Evolutionary conservation across 1,284 basidiomycete genomes (phyloP).

Genomic region (Exobasidium cylindrosporum): DNA sequence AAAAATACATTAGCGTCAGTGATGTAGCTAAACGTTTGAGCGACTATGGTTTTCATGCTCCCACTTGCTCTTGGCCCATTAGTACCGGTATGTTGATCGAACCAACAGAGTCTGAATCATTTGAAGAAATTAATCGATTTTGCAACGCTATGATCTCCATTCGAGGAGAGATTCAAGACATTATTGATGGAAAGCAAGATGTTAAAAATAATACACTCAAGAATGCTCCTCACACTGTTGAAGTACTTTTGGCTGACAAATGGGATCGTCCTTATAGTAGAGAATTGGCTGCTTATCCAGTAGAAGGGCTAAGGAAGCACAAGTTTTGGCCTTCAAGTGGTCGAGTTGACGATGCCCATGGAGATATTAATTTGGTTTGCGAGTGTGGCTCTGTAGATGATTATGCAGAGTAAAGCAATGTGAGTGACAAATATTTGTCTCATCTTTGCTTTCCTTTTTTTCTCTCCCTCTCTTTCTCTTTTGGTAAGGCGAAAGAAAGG

Average conservation of each 20-base stretch:
- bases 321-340: constrained; percentile 53
- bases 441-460: too few relatives aligned
- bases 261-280: constrained; percentile 67
- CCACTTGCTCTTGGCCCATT: constrained; percentile 54
- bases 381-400: constrained; percentile 15
- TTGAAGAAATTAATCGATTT: constrained; percentile 64
- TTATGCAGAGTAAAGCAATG: constrained; percentile 3
- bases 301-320: constrained; percentile 30
- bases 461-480: not conserved
- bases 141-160: constrained; percentile 97
- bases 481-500: not conserved
- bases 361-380: constrained; percentile 16
- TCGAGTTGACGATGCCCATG: constrained; percentile 42
- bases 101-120: constrained; percentile 51
- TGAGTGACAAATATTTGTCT: not conserved
- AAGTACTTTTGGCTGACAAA: constrained; percentile 69
- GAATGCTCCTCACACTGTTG: constrained; percentile 87
- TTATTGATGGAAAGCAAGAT: constrained; percentile 73
- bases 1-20: constrained; percentile 78
- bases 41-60: constrained; percentile 57
- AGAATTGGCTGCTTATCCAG: constrained; percentile 46
- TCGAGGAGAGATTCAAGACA: constrained; percentile 82
- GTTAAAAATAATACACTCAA: constrained; percentile 70
- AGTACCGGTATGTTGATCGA: constrained; percentile 52
- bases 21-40: constrained; percentile 95